phyloP scores from a whole-genome alignment of 2,329 filamentous ascomycete species.

The Aspergillus sp. region DNA sequence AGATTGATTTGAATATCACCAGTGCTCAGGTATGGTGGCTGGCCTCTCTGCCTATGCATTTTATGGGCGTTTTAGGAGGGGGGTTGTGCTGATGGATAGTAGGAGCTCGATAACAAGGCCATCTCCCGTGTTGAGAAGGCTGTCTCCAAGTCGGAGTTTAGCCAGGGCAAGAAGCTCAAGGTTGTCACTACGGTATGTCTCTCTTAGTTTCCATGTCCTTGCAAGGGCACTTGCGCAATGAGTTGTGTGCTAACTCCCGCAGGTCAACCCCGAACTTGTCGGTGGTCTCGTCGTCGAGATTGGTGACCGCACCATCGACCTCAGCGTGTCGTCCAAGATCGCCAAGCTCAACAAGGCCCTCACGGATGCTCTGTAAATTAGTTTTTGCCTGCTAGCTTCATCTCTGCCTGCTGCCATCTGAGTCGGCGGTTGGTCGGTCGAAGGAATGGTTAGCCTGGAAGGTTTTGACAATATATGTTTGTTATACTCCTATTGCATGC shows the following conservation, averaged over 20 bases:
- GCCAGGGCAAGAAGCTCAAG: conserved; percentile 95
- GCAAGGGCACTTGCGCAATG: no score
- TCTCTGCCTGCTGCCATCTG: no score
- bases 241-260: conserved; percentile 2
- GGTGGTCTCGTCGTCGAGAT: conserved; percentile 94
- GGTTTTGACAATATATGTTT: not conserved
- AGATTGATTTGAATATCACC: conserved; percentile 87
- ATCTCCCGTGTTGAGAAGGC: conserved; percentile 77
- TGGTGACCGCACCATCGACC: conserved; percentile 94
- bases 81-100: conserved; percentile 3
- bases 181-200: conserved; percentile 70
- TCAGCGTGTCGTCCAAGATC: conserved; percentile 89
- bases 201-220: not conserved
- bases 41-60: no score
- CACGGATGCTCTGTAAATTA: conserved; percentile 84
- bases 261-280: conserved; percentile 91
- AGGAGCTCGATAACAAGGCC: conserved; percentile 81
- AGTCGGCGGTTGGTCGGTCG: conserved; percentile 10
- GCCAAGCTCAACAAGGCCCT: conserved; percentile 99
- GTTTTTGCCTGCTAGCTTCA: conserved; percentile 15
- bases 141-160: conserved; percentile 80
- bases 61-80: not conserved
- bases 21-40: conserved; percentile 71
- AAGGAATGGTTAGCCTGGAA: not conserved
- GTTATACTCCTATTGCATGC: not conserved